Evolutionary conservation across 169 alveolate species (phyloP), one percentile per base, ranked within the genome.

Genomic region (Eimeria tenella): DNA sequence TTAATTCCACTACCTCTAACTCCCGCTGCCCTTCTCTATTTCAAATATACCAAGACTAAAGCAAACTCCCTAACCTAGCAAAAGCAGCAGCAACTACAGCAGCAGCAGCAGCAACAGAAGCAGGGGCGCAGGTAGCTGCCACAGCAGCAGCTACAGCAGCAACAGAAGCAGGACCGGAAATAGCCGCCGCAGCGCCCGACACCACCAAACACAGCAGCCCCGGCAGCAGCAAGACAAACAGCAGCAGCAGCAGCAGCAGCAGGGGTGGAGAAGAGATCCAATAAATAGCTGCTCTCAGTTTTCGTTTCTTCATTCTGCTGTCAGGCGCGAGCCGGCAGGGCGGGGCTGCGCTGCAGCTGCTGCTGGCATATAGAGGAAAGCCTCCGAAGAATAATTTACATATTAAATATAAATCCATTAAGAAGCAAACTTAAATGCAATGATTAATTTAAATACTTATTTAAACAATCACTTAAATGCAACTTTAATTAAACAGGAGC

Each of bases 161-260:
- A 68, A 50, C 75, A 68, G 75, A 31, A 68, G 75, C 75, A 19
- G 75, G 19, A 62, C 31, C n/a, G 4, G 6, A 13, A 3, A n/a
- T 19, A 68, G 75, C 31, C 49, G 5, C 5, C n/a, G 49, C 10
- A 50, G 31, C 52, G 17, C 75, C 23, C 75, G 23, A 68, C 75
- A 10, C 0, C 11, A 62, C n/a, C 19, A 68, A 19, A 31, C 7
- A 5, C 52, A 68, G 75, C 75, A 68, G 17, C 50, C n/a, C 1
- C 50, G 23, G 75, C 75, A 4, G 75, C 49, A 68, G 4, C 75
- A 68, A n/a, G 52, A 68, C 19, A 31, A 68, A 15, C 75, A 19
- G 75, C 75, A 68, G 11, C 52, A 68, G 50, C 75, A 68, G 75
- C 75, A 0, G 75, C 75, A 68, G 75, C 75, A 68, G 71, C 75